Conservation (phyloP, 2,329 filamentous ascomycete species). For the Pestalotiopsis sp. region DNA sequence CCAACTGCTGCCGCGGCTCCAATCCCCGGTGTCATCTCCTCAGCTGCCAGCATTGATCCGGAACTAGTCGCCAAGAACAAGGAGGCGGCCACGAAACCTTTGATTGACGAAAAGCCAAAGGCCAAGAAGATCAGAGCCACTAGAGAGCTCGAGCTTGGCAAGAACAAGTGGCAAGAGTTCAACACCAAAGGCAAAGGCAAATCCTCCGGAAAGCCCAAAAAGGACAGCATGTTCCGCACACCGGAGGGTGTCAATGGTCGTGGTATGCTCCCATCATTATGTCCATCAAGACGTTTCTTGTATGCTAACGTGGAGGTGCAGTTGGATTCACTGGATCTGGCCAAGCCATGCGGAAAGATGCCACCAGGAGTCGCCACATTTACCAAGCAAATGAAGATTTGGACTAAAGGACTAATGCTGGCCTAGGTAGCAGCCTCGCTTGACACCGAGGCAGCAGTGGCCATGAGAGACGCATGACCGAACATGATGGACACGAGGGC, state of each 20-base stretch:
- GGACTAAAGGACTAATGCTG: constrained; percentile 59
- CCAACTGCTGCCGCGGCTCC: constrained; percentile 35
- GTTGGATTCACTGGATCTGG: constrained; percentile 97
- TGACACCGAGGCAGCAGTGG: constrained; percentile 9
- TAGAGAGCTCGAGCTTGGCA: constrained; percentile 87
- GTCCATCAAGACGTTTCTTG: neutral
- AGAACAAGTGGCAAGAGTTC: constrained; percentile 95
- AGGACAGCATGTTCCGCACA: constrained; percentile 96
- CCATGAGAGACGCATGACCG: constrained; percentile 12
- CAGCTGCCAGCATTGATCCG: constrained; percentile 59
- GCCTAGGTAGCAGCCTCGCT: constrained; percentile 24
- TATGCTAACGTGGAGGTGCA: constrained; percentile 43
- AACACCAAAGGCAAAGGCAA: constrained; percentile 76
- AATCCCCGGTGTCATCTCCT: constrained; percentile 51
- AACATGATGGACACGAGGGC: constrained; percentile 14
- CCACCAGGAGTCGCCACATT: constrained; percentile 78
- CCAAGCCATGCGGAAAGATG: constrained; percentile 93
- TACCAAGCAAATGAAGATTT: constrained; percentile 79
- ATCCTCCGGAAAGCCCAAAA: constrained; percentile 59
- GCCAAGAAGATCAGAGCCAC: constrained; percentile 91
- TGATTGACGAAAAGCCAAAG: constrained; percentile 73
- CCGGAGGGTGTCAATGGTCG: constrained; percentile 83
- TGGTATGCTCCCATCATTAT: constrained; percentile 57
- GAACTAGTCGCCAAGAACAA: constrained; percentile 52
- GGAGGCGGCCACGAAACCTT: constrained; percentile 63